Evolutionary conservation across 2,329 filamentous ascomycete genomes (phyloP), one percentile per base, ranked within the genome.

Genomic region (Zymoseptoria brevis): DNA sequence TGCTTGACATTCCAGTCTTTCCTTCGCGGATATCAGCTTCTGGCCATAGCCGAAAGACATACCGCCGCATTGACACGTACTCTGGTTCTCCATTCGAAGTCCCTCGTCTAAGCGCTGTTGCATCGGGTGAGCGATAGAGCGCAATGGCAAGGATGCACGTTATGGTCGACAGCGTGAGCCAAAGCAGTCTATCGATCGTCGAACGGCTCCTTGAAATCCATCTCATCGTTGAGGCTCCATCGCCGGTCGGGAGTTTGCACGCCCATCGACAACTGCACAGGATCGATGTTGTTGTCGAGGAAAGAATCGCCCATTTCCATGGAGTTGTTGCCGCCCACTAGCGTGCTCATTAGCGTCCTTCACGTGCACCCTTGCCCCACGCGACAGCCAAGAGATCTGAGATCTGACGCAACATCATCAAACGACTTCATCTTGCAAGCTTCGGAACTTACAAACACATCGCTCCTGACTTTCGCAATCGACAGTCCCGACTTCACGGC

Each of bases 1-100:
- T 82, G 76, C 29, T 80, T 35, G 13, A 59, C 29, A 29, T 63
- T 19, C 57, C 55, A 62, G 16, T 50, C 13, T 4, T 26, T 29
- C 2, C 57, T 66, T 55, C 19, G 62, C 35, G 4, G 4, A 5
- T 4, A 24, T 24, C 22, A 24, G 22, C 22, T 4, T 5, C 4
- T 24, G 22, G 2, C 4, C 4, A 24, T 24, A 5, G 22, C 22
- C 4, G 22, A 5, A 24, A 5, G 22, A 24, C 2, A 5, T 1
- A 24, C 4, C 22, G 22, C 22, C 22, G 22, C 22, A 24, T 24
- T 24, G 22, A 24, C 3, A 24, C 22, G 4, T 24, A 24, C 22
- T 4, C 22, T 24, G 22, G 3, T 6, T 24, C 4, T 24, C 22
- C 3, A 24, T 24, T 5, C 22, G 22, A 24, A 24, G 22, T 4